Evolutionary conservation across 306 rosid genomes (phyloP).

Genomic region (Datisca glomerata): DNA sequence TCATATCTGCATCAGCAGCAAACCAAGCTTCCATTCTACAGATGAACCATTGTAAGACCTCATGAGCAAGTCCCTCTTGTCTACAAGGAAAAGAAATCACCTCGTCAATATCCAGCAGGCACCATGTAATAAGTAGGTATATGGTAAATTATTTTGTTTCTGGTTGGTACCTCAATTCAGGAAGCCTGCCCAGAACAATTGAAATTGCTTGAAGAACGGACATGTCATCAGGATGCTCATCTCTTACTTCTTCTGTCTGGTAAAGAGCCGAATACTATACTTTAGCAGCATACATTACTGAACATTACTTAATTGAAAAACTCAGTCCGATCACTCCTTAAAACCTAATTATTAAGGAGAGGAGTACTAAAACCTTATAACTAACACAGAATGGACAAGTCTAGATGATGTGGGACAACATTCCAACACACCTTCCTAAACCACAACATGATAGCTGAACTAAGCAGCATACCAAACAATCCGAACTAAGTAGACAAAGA

Average conservation of each 20-base stretch:
- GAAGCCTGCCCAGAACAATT: constrained; percentile 46
- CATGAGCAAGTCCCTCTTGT: constrained; percentile 53
- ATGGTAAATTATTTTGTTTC: not conserved
- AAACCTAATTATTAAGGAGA: no score
- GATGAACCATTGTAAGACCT: constrained; percentile 63
- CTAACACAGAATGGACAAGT: no score
- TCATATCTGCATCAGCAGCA: constrained; percentile 78
- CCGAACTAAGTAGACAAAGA: no score
- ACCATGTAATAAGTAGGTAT: not conserved
- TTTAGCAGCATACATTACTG: no score
- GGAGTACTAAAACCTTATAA: no score
- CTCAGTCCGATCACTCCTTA: no score
- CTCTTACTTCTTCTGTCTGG: constrained; percentile 64
- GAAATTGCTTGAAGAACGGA: constrained; percentile 51
- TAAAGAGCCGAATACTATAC: not conserved
- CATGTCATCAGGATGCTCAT: constrained; percentile 49
- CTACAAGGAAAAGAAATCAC: constrained; percentile 14
- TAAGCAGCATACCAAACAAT: no score
- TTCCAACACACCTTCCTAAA: no score
- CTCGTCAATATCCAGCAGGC: not conserved
- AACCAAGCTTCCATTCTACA: constrained; percentile 90
- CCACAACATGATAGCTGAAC: no score
- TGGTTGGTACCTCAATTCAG: constrained; percentile 47
- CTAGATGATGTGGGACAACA: no score
- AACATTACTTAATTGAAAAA: no score